Evolutionary conservation across 805 yeast species (phyloP).

Genomic region (Lipomyces chichibuensis): DNA sequence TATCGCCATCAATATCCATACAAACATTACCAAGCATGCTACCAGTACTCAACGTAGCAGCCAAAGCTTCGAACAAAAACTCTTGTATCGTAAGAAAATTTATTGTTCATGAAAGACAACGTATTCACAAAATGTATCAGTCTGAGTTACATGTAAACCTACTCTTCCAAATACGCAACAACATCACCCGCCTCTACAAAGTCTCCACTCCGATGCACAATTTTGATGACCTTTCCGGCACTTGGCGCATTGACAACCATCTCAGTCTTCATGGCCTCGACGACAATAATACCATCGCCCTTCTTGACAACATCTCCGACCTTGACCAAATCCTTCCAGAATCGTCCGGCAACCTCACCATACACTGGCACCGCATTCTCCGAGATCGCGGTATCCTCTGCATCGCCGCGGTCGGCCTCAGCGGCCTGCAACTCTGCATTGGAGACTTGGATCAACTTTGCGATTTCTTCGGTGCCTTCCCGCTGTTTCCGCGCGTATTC

Average conservation of each 20-base stretch:
- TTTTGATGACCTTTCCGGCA: constrained; percentile 68
- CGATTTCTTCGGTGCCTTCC: constrained; percentile 83
- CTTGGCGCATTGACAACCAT: constrained; percentile 78
- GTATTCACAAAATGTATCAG: neutral
- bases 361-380: constrained; percentile 83
- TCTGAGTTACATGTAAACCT: neutral
- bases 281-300: constrained; percentile 82
- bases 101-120: too few species aligned
- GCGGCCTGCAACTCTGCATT: constrained; percentile 70
- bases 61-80: too few species aligned
- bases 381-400: constrained; percentile 60
- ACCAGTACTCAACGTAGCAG: too few species aligned
- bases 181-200: constrained; percentile 97
- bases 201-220: constrained; percentile 84
- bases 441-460: constrained; percentile 75
- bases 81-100: too few species aligned
- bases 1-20: too few species aligned
- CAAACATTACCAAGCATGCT: too few species aligned
- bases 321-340: constrained; percentile 84
- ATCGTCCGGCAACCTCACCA: constrained; percentile 95
- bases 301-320: constrained; percentile 74
- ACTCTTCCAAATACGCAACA: constrained; percentile 67
- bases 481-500: constrained; percentile 71
- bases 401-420: constrained; percentile 47
- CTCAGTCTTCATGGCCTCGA: constrained; percentile 99